These are phyloP conservation scores for Phytophthora gonapodyides DNA, from an alignment of 352 stramenopile species.

Conservation along the genomic window DNA sequence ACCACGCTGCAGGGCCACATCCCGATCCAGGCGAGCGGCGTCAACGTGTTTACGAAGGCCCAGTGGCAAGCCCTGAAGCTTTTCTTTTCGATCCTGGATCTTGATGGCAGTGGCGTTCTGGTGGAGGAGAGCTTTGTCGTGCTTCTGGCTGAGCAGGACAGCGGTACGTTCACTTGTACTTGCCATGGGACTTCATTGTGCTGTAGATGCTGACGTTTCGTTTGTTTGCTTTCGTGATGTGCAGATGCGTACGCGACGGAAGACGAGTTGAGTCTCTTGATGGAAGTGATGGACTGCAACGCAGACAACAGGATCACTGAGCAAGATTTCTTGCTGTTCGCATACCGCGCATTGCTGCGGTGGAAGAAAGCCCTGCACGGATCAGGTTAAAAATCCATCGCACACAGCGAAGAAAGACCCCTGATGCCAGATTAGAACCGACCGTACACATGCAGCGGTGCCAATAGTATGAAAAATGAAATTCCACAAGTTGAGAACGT, in stretches of 20 bases:
- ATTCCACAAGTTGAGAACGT: constrained; percentile 18
- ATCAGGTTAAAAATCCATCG: constrained; percentile 23
- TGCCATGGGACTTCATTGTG: background rate
- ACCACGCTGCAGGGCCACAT: constrained; percentile 39
- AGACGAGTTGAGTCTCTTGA: constrained; percentile 76
- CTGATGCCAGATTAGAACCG: constrained; percentile 30
- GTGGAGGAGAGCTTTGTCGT: constrained; percentile 85
- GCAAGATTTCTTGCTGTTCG: constrained; percentile 85
- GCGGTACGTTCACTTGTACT: constrained; percentile 45
- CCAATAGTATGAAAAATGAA: constrained; percentile 30
- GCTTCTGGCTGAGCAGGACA: constrained; percentile 80
- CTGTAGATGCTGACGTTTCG: constrained; percentile 7
- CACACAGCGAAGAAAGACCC: constrained; percentile 20
- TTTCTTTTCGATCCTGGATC: constrained; percentile 71
- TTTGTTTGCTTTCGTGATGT: constrained; percentile 5
- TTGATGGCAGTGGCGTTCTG: constrained; percentile 68
- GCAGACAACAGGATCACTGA: constrained; percentile 74
- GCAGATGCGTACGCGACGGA: constrained; percentile 84
- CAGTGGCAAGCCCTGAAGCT: constrained; percentile 84
- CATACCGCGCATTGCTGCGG: constrained; percentile 67
- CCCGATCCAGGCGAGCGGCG: constrained; percentile 27
- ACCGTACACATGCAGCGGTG: constrained; percentile 11
- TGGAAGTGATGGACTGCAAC: constrained; percentile 84
- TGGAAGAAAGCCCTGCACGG: constrained; percentile 60
- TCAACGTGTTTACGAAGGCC: constrained; percentile 68